Base-by-base conservation (phyloP, 805 yeast species). In the Starmerella cellae region DNA sequence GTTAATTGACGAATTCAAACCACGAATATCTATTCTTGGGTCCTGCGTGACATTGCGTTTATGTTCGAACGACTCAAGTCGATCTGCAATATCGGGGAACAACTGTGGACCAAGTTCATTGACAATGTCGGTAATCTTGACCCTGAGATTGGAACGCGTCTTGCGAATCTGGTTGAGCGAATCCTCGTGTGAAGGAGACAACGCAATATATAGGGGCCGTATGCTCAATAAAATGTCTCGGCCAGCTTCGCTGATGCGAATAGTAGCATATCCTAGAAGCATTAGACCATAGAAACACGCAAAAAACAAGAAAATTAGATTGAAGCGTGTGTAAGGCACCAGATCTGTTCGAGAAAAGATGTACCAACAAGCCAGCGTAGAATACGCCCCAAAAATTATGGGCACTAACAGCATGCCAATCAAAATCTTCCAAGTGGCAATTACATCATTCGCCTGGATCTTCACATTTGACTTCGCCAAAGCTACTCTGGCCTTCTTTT, bases 361-460 rank as follows among this genome's bases (percentile, higher is more conserved):
- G 45, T 47, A 50, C 47, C 43, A 57, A n/a, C 72, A 59, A 44
- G 57, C 66, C 50, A 60, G 53, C 48, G 58, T 48, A 44, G 96
- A 84, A 62, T 91, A 91, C 44, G 81, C 66, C 29, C 77, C 74
- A 65, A 88, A 91, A 23, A 91, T 65, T 33, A 83, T 59, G 2
- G 98, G 98, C 0, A 96, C 93, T 41, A 83, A 64, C 4, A 88
- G 93, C 73, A 91, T 72, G 27, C 87, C 77, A 31, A 88, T 84
- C 49, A 91, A 67, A 37, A 91, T 79, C 61, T 91, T 91, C 98
- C 98, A 91, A 1, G 97, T 87, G 2, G 97, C 97, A 46, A 91
- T 73, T 21, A 91, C 96, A 60, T 91, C 98, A 44, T 77, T 79
- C 16, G 94, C 98, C 56, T 77, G 77, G 46, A 91, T 78, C 59